Evolutionary conservation across 1,139 yeast genomes (phyloP), one percentile per base, ranked within the genome.

Genomic region (Suhomyces panamericanus): DNA sequence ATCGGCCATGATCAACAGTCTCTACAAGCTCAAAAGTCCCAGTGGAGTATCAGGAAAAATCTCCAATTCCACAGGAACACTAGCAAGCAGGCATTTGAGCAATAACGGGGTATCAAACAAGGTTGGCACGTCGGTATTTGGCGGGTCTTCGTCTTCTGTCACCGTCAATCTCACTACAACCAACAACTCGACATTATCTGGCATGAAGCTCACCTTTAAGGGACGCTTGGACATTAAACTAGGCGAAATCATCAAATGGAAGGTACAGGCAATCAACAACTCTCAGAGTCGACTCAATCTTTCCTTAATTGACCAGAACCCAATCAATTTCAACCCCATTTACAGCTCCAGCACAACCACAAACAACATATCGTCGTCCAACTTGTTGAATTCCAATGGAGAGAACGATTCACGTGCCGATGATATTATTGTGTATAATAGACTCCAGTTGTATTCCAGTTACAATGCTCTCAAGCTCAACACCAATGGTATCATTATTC

Each of bases 211-310:
- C 22, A 78, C 86, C 8, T 83, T 87, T 49, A 69, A 76, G 4
- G 95, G 95, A 0, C 78, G 80, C 12, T 75, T 85, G 13, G 69
- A 76, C 35, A 80, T 85, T 6, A 70, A 73, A 50, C 63, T 84
- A 12, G 95, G 95, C 2, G 77, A 81, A 43, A 70, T 75, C 5
- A 78, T 80, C 52, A 74, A 70, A 43, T 83, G 93, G 87, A 77
- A 75, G 44, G 72, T 87, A 5, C 87, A 83, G 57, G 83, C 87
- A 1, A 75, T 85, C 44, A 87, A 87, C 64, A 75, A 75, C 48
- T 70, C 83, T 26, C 55, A 64, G 49, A 63, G 73, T 48, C 63
- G 72, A 52, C 63, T 82, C 62, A 68, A 77, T 54, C 53, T 83
- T 22, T 66, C 77, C n/a, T 56, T 73, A 29, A 53, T 70, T 30